These are phyloP conservation scores for Chenopodium suecicum DNA, from an alignment of 148 eudicot species.

Conservation along the genomic window DNA sequence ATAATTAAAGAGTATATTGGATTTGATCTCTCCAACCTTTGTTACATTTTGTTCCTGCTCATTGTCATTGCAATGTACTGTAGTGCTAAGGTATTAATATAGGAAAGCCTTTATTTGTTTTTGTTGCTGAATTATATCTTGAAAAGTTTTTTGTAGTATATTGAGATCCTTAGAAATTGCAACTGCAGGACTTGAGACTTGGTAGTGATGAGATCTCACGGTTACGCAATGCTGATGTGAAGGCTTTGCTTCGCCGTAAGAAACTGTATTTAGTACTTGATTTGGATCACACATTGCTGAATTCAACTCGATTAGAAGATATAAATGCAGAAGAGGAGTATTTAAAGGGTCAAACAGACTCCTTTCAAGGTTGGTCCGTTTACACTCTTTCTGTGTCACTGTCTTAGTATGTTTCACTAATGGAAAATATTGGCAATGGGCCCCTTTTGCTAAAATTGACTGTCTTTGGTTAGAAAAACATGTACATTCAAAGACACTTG, in stretches of 20 bases:
- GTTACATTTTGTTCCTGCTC: background rate
- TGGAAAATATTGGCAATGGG: background rate
- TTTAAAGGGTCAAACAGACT: constrained; percentile 45
- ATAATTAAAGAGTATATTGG: too few species aligned
- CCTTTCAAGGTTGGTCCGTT: constrained; percentile 59
- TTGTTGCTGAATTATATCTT: background rate
- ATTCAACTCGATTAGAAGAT: constrained; percentile 71
- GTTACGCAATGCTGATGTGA: constrained; percentile 62
- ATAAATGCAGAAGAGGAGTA: constrained; percentile 64
- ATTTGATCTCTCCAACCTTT: background rate
- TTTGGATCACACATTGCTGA: constrained; percentile 89
- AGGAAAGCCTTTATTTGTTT: background rate
- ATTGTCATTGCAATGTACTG: background rate
- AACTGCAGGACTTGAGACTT: constrained; percentile 66
- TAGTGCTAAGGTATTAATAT: background rate
- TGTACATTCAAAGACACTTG: too few species aligned
- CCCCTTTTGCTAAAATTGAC: background rate
- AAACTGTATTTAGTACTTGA: constrained; percentile 87
- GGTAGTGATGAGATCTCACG: constrained; percentile 62
- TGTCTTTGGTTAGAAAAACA: too few species aligned
- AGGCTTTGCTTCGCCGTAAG: constrained; percentile 50
- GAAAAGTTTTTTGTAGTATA: background rate
- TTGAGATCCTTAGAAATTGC: background rate
- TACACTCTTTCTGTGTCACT: background rate
- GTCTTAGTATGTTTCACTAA: background rate